These are phyloP conservation scores for Triangularia setosa DNA, from an alignment of 2,329 filamentous ascomycete species.

Conservation along the genomic window DNA sequence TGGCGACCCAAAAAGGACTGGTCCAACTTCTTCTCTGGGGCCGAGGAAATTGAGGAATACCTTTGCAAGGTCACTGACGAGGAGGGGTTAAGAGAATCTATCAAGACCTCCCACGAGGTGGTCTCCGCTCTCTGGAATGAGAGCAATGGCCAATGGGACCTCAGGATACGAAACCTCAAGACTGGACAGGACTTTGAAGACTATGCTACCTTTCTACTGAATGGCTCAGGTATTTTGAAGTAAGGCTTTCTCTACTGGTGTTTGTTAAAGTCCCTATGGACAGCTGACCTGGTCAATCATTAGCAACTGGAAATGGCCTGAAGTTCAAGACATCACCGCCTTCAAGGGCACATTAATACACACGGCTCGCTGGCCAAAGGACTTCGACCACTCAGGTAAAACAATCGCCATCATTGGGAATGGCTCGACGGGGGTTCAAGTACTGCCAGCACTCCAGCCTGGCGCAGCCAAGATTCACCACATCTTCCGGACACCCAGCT, in stretches of 20 bases:
- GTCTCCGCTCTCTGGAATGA: constrained; percentile 44
- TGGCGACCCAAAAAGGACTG: constrained; percentile 58
- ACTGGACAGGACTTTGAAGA: constrained; percentile 41
- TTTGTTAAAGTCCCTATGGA: neutral
- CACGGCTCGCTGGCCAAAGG: constrained; percentile 50
- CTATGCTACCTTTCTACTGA: constrained; percentile 45
- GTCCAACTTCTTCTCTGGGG: constrained; percentile 53
- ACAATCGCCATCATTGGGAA: constrained; percentile 55
- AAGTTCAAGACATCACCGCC: constrained; percentile 41
- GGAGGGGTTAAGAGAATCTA: constrained; percentile 40
- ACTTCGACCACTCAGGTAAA: constrained; percentile 48
- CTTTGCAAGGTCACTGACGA: constrained; percentile 46
- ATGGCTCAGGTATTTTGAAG: constrained; percentile 52
- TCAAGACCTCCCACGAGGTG: constrained; percentile 43
- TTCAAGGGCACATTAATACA: constrained; percentile 50
- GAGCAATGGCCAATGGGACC: constrained; percentile 38
- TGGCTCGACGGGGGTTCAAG: constrained; percentile 51
- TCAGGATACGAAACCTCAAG: constrained; percentile 38
- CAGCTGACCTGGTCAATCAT: constrained; percentile 1
- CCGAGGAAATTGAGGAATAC: constrained; percentile 54
- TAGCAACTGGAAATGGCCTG: constrained; percentile 52
- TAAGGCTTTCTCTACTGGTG: constrained; percentile 29
- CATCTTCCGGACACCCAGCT: constrained; percentile 40
- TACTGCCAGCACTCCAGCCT: constrained; percentile 47
- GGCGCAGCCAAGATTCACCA: constrained; percentile 36